Conservation (phyloP, 108 stramenopile genomes). For the Phaeodactylum tricornutum region DNA sequence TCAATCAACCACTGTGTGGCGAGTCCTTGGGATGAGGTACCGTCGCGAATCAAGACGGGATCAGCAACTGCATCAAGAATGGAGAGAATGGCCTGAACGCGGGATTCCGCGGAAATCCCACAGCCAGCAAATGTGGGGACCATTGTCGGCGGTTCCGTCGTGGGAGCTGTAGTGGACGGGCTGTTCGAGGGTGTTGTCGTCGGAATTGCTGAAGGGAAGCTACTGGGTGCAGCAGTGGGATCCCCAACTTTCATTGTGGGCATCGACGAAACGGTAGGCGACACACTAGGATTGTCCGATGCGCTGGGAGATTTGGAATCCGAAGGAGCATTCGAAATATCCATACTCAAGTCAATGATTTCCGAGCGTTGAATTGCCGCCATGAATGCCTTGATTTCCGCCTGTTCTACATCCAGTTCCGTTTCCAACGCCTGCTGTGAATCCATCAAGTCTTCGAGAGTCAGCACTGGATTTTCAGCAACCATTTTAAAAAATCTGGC, state of each 20-base stretch:
- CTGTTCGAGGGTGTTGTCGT: conserved; percentile 1
- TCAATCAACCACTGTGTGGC: conserved; percentile 35
- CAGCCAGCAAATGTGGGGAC: background rate
- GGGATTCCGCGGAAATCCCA: conserved; percentile 16
- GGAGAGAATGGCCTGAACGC: conserved; percentile 10
- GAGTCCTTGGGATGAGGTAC: conserved; percentile 21
- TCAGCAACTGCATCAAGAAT: conserved; percentile 14
- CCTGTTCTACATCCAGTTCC: conserved; percentile 7
- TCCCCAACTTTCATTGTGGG: too few species aligned
- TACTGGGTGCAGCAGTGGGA: conserved; percentile 3
- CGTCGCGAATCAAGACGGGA: conserved; percentile 10
- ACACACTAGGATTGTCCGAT: background rate
- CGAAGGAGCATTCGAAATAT: too few species aligned
- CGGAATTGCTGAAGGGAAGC: conserved; percentile 2
- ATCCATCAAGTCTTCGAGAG: background rate
- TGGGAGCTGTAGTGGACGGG: conserved; percentile 1
- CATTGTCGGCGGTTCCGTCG: conserved; percentile 2
- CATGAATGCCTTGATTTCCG: background rate
- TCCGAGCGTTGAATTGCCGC: background rate
- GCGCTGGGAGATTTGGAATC: background rate
- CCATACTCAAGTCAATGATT: too few species aligned
- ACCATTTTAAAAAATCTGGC: too few species aligned
- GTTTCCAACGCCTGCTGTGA: conserved; percentile 3
- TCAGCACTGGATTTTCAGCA: background rate
- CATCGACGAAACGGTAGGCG: conserved; percentile 6